These are phyloP conservation scores for Geosiphon pyriformis DNA, from an alignment of 192 early-diverging fungal genomes.

Conservation along the genomic window DNA sequence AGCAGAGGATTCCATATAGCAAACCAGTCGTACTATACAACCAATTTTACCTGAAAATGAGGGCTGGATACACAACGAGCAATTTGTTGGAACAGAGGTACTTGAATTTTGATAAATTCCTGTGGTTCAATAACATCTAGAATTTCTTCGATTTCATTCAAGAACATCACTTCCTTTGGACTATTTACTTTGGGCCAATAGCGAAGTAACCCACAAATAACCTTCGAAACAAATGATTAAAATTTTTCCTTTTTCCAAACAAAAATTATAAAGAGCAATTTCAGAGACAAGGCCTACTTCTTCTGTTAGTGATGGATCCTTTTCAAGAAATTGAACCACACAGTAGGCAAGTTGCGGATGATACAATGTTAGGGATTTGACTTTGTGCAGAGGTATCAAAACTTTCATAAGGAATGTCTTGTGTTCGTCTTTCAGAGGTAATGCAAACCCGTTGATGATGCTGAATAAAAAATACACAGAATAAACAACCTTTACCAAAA, in stretches of 20 bases:
- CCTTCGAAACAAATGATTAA: conserved; percentile 35
- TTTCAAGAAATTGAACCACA: conserved; percentile 98
- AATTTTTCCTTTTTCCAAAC: neutral
- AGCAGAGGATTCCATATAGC: no score
- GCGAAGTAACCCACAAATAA: conserved; percentile 81
- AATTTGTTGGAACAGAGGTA: conserved; percentile 89
- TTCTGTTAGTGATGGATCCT: conserved; percentile 88
- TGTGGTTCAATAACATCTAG: conserved; percentile 90
- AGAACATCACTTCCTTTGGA: conserved; percentile 99
- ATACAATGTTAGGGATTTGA: conserved; percentile 89
- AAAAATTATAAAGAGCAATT: neutral
- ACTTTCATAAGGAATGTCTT: conserved; percentile 91
- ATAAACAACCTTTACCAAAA: no score
- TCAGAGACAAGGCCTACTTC: conserved; percentile 48
- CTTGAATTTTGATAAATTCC: conserved; percentile 87
- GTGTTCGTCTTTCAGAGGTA: conserved; percentile 98
- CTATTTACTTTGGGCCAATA: conserved; percentile 99
- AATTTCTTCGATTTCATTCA: conserved; percentile 97
- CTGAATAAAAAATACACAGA: conserved; percentile 52
- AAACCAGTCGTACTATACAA: neutral
- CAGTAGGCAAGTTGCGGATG: conserved; percentile 98
- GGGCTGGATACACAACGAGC: conserved; percentile 90
- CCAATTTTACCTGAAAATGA: conserved; percentile 82
- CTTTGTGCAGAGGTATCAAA: conserved; percentile 94
- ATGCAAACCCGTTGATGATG: conserved; percentile 99